Evolutionary conservation across 225 moss, liverwort and hornwort species (phyloP).

Genomic region (Pseudisothecium myosuroides): DNA sequence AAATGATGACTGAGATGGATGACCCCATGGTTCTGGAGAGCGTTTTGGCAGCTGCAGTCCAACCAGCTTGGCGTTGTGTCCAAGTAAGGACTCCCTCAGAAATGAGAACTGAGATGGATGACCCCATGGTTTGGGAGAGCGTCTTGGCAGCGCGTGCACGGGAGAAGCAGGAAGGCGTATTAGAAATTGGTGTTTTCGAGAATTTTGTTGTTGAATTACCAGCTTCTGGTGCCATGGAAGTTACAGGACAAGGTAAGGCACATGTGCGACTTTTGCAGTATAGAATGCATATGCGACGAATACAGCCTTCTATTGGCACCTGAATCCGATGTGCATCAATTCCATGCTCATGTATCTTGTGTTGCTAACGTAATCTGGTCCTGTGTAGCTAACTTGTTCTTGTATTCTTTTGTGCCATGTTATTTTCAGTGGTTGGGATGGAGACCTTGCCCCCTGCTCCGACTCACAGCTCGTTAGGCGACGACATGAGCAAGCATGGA

Average conservation of each 20-base stretch:
- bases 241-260: not conserved
- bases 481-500: not conserved
- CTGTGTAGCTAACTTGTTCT: not conserved
- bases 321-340: not conserved
- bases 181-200: not conserved
- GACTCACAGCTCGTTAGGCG: too few relatives aligned
- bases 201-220: not conserved
- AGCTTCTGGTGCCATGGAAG: not conserved
- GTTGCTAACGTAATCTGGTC: not conserved
- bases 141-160: not conserved
- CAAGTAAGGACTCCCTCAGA: not conserved
- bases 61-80: not conserved
- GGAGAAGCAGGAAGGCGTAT: not conserved
- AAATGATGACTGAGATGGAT: not conserved
- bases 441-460: too few relatives aligned
- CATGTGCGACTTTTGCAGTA: not conserved
- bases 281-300: not conserved
- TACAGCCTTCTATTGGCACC: not conserved
- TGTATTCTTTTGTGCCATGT: not conserved
- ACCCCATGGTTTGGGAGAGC: not conserved
- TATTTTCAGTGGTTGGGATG: not conserved
- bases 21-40: not conserved
- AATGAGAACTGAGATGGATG: not conserved
- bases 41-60: not conserved
- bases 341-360: not conserved